Base-by-base conservation (phyloP, 2,329 filamentous ascomycete genomes). In the Arachnopeziza araneosa region DNA sequence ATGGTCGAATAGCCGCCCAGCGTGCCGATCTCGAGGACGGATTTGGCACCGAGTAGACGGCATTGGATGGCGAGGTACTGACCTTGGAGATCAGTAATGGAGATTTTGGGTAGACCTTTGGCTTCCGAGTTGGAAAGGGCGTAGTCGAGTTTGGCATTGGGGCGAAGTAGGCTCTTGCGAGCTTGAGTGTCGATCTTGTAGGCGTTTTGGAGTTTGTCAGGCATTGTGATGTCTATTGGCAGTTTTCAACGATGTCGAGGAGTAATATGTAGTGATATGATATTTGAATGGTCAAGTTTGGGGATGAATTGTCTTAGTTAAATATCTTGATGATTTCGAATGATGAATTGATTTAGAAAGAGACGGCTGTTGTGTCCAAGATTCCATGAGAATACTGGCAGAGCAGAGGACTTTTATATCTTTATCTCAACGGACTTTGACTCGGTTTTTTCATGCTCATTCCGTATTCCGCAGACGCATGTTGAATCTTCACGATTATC, bases 1-100 rank as follows among this genome's bases (percentile, higher is more conserved):
- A 83, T 80, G 17, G 78, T 76, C 1, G 76, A 78, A 68, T 82
- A 84, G 8, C 77, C 82, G 14, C 81, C 81, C 24, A 85, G 68
- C 0, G 80, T 83, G 24, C 82, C 82, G 54, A 85, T 72, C 67
- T 85, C 82, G 44, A 85, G 77, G 1, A 79, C 72, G 4, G 70
- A 66, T 57, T 74, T 73, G 48, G 73, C 74, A 23, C 68, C 64
- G 1, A 73, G 70, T 36, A 75, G 62, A 52, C 72, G 71, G 55
- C 71, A 71, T 52, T 77, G 76, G 17, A 79, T 64, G 12, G 75
- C 70, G 9, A 79, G 69, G 53, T 72, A 73, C 58, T 75, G 74
- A 30, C 75, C 76, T 51, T 75, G 68, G 9, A 72, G 65, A 0
- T 71, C 66, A 2, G 70, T 69, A 48, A 77, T 70, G 51, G 69